Percentiles rank a stretch among this genome's conserved stretches.
Conservation (phyloP, 1,139 yeast genomes). For the Williopsis jadinii region DNA sequence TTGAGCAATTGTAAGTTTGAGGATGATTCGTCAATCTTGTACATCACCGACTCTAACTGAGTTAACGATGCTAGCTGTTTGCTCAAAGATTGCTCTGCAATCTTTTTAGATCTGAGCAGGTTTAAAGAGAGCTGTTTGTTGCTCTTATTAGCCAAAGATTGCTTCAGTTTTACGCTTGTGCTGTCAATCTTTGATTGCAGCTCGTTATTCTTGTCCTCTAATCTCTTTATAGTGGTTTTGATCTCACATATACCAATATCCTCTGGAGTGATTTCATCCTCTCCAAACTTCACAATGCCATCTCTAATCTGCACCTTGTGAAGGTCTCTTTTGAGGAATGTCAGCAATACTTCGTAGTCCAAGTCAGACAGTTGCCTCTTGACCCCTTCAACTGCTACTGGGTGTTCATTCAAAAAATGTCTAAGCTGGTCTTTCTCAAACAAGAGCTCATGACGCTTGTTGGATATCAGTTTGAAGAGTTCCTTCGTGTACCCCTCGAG, state of each 20-base stretch:
- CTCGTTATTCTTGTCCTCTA: conserved; percentile 13
- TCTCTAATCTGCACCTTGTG: conserved; percentile 9
- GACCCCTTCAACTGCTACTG: conserved; percentile 3
- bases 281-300: conserved; percentile 15
- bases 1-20: conserved; percentile 34
- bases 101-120: conserved; percentile 24
- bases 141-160: conserved; percentile 11
- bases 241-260: conserved; percentile 26
- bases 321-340: conserved; percentile 16
- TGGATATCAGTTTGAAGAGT: conserved; percentile 2
- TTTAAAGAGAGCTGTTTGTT: conserved; percentile 16
- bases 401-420: conserved; percentile 3
- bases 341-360: conserved; percentile 17
- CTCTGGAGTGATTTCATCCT: conserved; percentile 23
- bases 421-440: conserved; percentile 11
- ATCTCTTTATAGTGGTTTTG: conserved; percentile 18
- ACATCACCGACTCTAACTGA: conserved; percentile 33
- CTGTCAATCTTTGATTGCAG: conserved; percentile 16
- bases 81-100: conserved; percentile 28
- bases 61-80: conserved; percentile 28
- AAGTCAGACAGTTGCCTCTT: conserved; percentile 8
- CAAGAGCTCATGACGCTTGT: conserved; percentile 4
- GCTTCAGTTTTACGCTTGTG: conserved; percentile 11
- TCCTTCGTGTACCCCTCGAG: conserved; percentile 12
- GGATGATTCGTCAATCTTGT: conserved; percentile 42